Base-by-base conservation (phyloP, 1,284 basidiomycete genomes). In the Naganishia sp. region DNA sequence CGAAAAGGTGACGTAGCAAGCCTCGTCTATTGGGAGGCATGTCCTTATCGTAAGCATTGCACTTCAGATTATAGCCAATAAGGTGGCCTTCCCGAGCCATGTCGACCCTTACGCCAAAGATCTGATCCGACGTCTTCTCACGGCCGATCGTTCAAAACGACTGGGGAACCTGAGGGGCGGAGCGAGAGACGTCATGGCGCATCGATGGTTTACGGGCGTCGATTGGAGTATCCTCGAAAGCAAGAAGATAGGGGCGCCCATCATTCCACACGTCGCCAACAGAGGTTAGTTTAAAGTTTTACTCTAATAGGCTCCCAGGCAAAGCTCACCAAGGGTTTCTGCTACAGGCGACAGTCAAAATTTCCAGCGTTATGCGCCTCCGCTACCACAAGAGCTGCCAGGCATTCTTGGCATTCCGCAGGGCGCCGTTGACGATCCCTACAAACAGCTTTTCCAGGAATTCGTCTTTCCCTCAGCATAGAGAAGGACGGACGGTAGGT, bases 191-290 rank as follows among this genome's bases (percentile, higher is more conserved):
- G 80, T 83, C 31, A 82, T 81, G 79, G 75, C 72, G 36, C 82
- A 82, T 71, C 69, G 75, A 2, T 82, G 81, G 81, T 82, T 82
- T 70, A 73, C 77, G 2, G 81, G 81, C n/a, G 82, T 83, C 13
- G 81, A 82, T 67, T 83, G 82, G 80, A 73, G 74, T 54, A 77
- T 74, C 28, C 69, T 81, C 46, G 79, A 82, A 70, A 72, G 75
- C 71, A 78, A 79, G 68, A 75, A 79, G 71, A 81, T 83, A 71
- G 75, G 77, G 18, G 81, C 82, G 21, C 82, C 82, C 15, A 82
- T 83, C 50, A 77, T 83, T 0, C 82, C 82, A 2, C 74, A 77
- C n/a, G 78, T 81, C 1, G 78, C 75, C 16, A 77, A 72, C 64
- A 78, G 79, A 71, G 81, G 81, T 79, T 72, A 75, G 77, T 72